Evolutionary conservation across 2,329 filamentous ascomycete genomes (phyloP).

Genomic region (Annulohypoxylon truncatum): DNA sequence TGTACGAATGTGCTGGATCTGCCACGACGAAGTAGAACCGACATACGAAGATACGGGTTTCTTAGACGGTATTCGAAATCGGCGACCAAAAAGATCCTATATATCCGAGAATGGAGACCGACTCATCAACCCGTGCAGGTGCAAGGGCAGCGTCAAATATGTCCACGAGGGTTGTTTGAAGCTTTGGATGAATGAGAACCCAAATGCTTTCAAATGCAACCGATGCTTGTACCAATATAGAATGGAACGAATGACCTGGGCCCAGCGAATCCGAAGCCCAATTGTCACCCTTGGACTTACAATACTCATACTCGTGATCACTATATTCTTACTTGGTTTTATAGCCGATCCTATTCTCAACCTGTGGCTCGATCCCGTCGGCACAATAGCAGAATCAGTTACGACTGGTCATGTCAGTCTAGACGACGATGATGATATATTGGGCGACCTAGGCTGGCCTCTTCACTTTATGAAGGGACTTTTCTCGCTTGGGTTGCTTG

Average conservation of each 20-base stretch:
- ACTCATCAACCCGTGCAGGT: constrained; percentile 89
- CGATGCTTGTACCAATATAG: constrained; percentile 88
- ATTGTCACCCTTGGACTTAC: constrained; percentile 78
- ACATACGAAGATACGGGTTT: constrained; percentile 54
- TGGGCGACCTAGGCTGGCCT: constrained; percentile 73
- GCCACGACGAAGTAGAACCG: constrained; percentile 74
- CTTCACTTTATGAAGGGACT: constrained; percentile 91
- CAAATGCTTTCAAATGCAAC: constrained; percentile 88
- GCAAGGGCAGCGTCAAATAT: constrained; percentile 92
- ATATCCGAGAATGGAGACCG: constrained; percentile 53
- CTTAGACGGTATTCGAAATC: constrained; percentile 47
- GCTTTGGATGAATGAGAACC: constrained; percentile 79
- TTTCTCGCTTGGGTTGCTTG: constrained; percentile 87
- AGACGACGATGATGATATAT: constrained; percentile 56
- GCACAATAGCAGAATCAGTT: constrained; percentile 67
- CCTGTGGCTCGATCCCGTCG: constrained; percentile 83
- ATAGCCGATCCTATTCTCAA: constrained; percentile 93
- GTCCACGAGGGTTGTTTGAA: constrained; percentile 93
- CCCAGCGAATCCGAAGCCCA: constrained; percentile 74
- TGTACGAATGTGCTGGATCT: constrained; percentile 80
- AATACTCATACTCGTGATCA: constrained; percentile 73
- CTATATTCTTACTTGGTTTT: constrained; percentile 88
- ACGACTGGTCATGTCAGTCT: constrained; percentile 55
- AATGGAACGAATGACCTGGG: constrained; percentile 81
- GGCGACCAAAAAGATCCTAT: constrained; percentile 43